Base-by-base conservation (phyloP, 2,329 filamentous ascomycete species). In the Alternaria arbusti region DNA sequence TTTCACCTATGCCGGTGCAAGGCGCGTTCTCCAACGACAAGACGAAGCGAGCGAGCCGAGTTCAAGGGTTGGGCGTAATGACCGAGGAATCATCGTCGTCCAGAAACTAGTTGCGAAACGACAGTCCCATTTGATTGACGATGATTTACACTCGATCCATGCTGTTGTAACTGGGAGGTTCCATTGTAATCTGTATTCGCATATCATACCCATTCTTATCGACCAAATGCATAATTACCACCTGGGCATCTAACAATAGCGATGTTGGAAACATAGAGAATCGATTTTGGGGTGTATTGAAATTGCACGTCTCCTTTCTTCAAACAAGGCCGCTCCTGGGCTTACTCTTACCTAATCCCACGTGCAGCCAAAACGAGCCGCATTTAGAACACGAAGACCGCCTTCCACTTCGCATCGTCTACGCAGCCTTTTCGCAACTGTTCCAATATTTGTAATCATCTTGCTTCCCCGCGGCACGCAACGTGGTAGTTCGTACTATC, bases 1-100 rank as follows among this genome's bases (percentile, higher is more conserved):
- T 59, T 7, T 71, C 72, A 15, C 73, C 72, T 11, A 56, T 58
- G 49, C 52, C 65, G 8, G 40, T 56, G 10, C 71, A 72, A 54
- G 20, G 61, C 23, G 64, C 63, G 5, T 72, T 70, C 17, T 26
- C 57, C 1, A 49, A 25, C 32, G 65, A 71, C 46, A 30, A 55
- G 44, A 63, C 60, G n/a, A 67, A 66, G 26, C 59, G 51, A 30
- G 26, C 55, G 10, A 54, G 61, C 10, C 59, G 59, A 46, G 54
- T 43, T 23, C 57, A 64, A 59, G 67, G 65, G 30, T 22, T 66
- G 5, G 68, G 66, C 22, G 55, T 67, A 6, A 60, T 63, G 30
- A 64, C 60, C 17, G 69, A 64, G 11, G 54, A 59, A 28, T 6
- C 5, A 5, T 28, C 12, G 2, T 15, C 36, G 32, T 20, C 20